Evolutionary conservation across 768 basidiomycete genomes (phyloP).

Genomic region (Xerocomus potaroensis): DNA sequence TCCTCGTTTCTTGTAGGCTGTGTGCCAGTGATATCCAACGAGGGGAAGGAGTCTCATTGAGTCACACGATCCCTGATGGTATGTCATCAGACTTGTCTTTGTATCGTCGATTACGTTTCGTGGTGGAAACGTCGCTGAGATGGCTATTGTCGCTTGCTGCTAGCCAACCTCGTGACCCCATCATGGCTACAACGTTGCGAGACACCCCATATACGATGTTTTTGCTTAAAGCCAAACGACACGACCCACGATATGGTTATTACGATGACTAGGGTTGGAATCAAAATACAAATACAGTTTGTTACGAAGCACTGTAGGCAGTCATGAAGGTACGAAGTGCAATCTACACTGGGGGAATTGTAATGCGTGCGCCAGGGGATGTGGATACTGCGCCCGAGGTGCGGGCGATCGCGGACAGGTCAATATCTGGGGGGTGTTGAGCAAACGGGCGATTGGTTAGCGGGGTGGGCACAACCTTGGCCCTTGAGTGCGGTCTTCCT

Average conservation of each 20-base stretch:
- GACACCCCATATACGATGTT: neutral
- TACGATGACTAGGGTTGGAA: neutral
- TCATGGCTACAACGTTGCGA: neutral
- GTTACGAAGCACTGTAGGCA: constrained; percentile 6
- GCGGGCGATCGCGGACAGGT: constrained; percentile 78
- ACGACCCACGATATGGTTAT: neutral
- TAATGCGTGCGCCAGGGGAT: constrained; percentile 37
- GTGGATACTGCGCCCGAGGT: constrained; percentile 69
- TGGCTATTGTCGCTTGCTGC: neutral
- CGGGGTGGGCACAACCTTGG: constrained; percentile 35
- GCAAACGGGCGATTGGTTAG: neutral
- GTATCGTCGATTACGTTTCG: too few species aligned
- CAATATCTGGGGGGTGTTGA: constrained; percentile 33
- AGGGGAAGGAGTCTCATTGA: too few species aligned
- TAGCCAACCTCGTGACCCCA: neutral
- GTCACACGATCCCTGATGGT: too few species aligned
- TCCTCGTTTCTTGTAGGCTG: too few species aligned
- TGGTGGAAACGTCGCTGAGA: neutral
- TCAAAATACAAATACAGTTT: constrained; percentile 20
- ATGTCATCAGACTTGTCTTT: too few species aligned
- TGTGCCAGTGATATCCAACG: too few species aligned
- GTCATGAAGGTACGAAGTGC: neutral
- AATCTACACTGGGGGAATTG: constrained; percentile 14
- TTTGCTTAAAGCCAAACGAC: neutral
- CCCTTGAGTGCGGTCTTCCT: constrained; percentile 71